Base-by-base conservation (phyloP, 2,329 filamentous ascomycete genomes). In the Septoria linicola region DNA sequence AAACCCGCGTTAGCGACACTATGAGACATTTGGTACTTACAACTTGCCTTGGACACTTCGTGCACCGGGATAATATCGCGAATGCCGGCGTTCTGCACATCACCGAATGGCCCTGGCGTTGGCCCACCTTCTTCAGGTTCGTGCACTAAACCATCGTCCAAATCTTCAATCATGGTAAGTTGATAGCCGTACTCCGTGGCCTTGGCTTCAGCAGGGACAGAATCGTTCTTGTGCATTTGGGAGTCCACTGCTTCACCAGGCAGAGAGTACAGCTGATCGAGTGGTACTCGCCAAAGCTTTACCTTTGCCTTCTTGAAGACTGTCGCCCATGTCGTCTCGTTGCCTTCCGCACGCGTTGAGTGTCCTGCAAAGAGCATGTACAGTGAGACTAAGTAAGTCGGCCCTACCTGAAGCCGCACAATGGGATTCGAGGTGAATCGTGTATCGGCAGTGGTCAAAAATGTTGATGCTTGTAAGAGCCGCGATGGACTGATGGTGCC, bases 291-390 rank as follows among this genome's bases (percentile, higher is more conserved):
- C 61, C 87, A 80, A 8, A 99, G 76, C 51, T 90, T 89, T 10
- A 96, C 83, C 32, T 84, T 82, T 14, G 90, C 88, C 69, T 97
- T 99, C 73, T 97, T 91, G 54, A 96, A 85, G 34, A 95, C 90
- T 68, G 99, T 92, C 67, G 97, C 93, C 93, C 93, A 97, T 0
- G 91, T 87, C 0, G 89, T 76, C 72, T 84, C 70, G 72, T 87
- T 66, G 60, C 80, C 74, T 14, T 79, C 76, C 2, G 76, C 73
- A 32, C 80, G 72, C 36, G 75, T 73, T 3, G 84, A 75, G 68
- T 97, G 90, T 1, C 89, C 87, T 2, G 85, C 78, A 63, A 97
- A 99, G 0, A 97, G 79, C 90, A 97, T 96, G 70, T 97, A 99
- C 60, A 97, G 74, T 0, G 91, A 95, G 6, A 97, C 70, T 0